A percentile compares a stretch with the other conserved stretches of the same genome.
Evolutionary conservation across 768 basidiomycete genomes (phyloP).

Genomic region (Rhodocollybia butyracea): DNA sequence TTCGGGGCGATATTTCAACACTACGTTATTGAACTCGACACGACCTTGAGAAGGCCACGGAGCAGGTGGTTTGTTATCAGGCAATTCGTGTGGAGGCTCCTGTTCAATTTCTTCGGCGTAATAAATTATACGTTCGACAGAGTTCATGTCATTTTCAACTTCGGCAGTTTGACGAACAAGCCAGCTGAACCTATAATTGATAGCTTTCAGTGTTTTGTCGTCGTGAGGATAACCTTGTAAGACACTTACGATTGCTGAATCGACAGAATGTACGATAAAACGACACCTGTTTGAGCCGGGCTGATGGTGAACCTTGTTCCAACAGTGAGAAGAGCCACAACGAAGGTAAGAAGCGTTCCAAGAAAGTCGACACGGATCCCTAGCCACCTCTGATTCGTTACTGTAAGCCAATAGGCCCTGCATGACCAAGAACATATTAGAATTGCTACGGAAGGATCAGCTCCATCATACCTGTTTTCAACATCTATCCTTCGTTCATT

Average conservation of each 20-base stretch:
- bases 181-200: conserved; percentile 57
- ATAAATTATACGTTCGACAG: conserved; percentile 81
- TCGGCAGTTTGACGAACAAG: conserved; percentile 77
- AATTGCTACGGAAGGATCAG: neutral
- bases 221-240: neutral
- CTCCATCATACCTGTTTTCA: conserved; percentile 63
- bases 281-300: conserved; percentile 73
- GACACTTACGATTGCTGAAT: conserved; percentile 61
- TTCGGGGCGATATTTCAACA: conserved; percentile 81
- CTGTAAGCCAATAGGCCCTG: conserved; percentile 83
- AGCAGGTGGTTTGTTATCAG: conserved; percentile 53
- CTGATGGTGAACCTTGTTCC: conserved; percentile 71
- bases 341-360: conserved; percentile 67
- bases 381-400: conserved; percentile 88
- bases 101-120: conserved; percentile 81
- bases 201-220: neutral
- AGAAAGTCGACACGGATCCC: conserved; percentile 88
- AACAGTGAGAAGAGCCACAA: conserved; percentile 78
- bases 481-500: conserved; percentile 76
- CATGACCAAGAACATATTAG: neutral
- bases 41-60: conserved; percentile 76
- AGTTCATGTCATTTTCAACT: conserved; percentile 93
- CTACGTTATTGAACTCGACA: conserved; percentile 72
- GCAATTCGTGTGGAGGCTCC: conserved; percentile 68
- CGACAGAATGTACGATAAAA: conserved; percentile 75